Percentiles rank a stretch among this genome's conserved stretches.
Conservation (phyloP, 2,329 filamentous ascomycete genomes). For the Colletotrichum neosansevieriae region DNA sequence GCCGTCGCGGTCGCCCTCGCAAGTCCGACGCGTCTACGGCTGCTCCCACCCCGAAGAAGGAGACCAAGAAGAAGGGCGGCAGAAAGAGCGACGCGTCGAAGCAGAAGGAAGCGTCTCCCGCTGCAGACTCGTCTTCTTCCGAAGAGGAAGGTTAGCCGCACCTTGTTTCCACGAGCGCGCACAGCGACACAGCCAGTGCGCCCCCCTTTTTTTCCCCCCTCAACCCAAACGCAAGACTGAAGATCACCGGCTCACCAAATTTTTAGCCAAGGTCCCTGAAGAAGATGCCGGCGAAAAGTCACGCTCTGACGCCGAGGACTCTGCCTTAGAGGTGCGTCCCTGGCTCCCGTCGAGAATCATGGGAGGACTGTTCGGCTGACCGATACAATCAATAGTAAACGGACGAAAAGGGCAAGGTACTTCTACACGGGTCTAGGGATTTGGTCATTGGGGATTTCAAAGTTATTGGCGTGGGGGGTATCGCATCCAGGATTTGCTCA, state of each 20-base stretch:
- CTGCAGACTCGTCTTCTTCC: constrained; percentile 21
- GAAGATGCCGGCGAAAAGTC: constrained; percentile 21
- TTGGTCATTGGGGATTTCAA: constrained; percentile 12
- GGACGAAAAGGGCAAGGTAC: constrained; percentile 15
- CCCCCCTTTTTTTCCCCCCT: background rate
- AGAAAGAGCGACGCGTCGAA: constrained; percentile 35
- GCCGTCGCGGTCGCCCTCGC: constrained; percentile 50
- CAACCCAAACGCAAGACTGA: background rate
- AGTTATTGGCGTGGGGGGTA: constrained; percentile 5
- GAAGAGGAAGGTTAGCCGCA: constrained; percentile 35
- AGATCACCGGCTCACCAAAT: constrained; percentile 19
- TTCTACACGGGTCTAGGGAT: constrained; percentile 22
- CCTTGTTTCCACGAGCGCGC: background rate
- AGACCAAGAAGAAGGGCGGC: constrained; percentile 40
- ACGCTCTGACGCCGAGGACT: constrained; percentile 27
- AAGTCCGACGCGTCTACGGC: constrained; percentile 44
- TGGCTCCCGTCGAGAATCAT: constrained; percentile 28
- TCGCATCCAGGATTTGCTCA: constrained; percentile 25
- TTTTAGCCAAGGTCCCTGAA: constrained; percentile 14
- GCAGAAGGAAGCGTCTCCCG: constrained; percentile 20
- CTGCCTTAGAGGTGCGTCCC: constrained; percentile 34
- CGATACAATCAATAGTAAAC: constrained; percentile 27
- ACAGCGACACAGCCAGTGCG: background rate
- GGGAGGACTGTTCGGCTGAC: constrained; percentile 35
- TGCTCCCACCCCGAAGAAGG: constrained; percentile 47